A percentile compares a stretch with the other conserved stretches of the same genome.
Evolutionary conservation across 2,329 filamentous ascomycete genomes (phyloP).

Genomic region (Cryphonectria naterciae): DNA sequence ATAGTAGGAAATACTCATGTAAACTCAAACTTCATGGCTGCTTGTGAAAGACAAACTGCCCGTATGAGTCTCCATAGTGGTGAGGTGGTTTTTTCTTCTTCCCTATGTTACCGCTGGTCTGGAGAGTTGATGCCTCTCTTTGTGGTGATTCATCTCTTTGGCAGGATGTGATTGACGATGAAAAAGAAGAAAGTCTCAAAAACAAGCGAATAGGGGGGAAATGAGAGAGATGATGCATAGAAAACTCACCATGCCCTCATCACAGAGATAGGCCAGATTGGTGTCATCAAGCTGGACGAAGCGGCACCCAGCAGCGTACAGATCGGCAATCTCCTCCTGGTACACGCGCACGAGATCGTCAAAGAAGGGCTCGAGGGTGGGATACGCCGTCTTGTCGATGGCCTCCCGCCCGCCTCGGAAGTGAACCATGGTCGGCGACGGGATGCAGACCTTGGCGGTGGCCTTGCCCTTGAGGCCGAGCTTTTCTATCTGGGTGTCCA

Average conservation of each 20-base stretch:
- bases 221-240: not conserved
- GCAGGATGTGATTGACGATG: no score
- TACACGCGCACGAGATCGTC: conserved; percentile 58
- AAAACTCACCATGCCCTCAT: conserved; percentile 50
- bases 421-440: conserved; percentile 63
- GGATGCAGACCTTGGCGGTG: conserved; percentile 60
- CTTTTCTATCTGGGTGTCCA: conserved; percentile 50
- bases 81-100: no score
- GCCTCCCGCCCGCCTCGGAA: conserved; percentile 59
- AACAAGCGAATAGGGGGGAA: not conserved
- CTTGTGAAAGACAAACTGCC: not conserved
- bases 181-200: no score
- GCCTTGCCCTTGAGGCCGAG: conserved; percentile 38
- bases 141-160: no score
- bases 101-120: no score
- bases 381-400: conserved; percentile 57
- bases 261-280: conserved; percentile 63
- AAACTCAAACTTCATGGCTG: not conserved
- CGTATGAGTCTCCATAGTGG: no score
- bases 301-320: conserved; percentile 58
- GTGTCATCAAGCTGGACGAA: conserved; percentile 64
- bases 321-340: conserved; percentile 56
- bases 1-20: no score
- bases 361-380: conserved; percentile 58
- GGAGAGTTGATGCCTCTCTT: no score